Conservation (phyloP, 2,329 filamentous ascomycete genomes). For the Phoma sp. region DNA sequence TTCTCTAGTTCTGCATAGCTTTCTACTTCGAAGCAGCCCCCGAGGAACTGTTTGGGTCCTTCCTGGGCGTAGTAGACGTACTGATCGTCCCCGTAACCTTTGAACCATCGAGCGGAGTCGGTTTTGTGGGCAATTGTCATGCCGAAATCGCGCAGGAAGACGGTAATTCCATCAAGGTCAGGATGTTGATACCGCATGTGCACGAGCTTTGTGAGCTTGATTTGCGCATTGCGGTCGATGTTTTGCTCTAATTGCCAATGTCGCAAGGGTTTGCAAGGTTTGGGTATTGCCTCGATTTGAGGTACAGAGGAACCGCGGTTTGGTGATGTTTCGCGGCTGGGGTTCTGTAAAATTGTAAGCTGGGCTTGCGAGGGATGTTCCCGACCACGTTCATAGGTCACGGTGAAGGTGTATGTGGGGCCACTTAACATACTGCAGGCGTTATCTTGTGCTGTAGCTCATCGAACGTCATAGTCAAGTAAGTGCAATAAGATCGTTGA, state of each 20-base stretch:
- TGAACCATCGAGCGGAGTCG: conserved; percentile 60
- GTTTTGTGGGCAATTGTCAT: conserved; percentile 45
- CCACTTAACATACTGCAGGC: conserved; percentile 27
- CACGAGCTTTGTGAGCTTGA: conserved; percentile 56
- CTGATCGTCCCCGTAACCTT: conserved; percentile 67
- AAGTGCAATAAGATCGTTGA: too few relatives aligned
- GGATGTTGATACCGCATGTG: conserved; percentile 65
- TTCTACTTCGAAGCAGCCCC: conserved; percentile 66
- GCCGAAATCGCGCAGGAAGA: conserved; percentile 51
- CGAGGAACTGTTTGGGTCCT: conserved; percentile 62
- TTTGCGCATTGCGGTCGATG: conserved; percentile 55
- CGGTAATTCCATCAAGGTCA: conserved; percentile 57
- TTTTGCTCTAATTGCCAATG: conserved; percentile 49
- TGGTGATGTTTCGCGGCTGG: conserved; percentile 47
- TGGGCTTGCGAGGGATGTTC: too few relatives aligned
- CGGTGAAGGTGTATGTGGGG: too few relatives aligned
- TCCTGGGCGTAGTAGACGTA: conserved; percentile 65
- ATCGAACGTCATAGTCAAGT: conserved; percentile 44
- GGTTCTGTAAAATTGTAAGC: conserved; percentile 22
- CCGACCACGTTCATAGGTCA: too few relatives aligned
- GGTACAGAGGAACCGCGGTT: conserved; percentile 51
- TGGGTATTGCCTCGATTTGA: conserved; percentile 49
- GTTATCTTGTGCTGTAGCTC: conserved; percentile 43
- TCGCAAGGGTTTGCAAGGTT: conserved; percentile 43
- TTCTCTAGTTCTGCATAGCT: conserved; percentile 62